Conservation (phyloP, 2,329 filamentous ascomycete genomes). For the Pezicula radicicola region DNA sequence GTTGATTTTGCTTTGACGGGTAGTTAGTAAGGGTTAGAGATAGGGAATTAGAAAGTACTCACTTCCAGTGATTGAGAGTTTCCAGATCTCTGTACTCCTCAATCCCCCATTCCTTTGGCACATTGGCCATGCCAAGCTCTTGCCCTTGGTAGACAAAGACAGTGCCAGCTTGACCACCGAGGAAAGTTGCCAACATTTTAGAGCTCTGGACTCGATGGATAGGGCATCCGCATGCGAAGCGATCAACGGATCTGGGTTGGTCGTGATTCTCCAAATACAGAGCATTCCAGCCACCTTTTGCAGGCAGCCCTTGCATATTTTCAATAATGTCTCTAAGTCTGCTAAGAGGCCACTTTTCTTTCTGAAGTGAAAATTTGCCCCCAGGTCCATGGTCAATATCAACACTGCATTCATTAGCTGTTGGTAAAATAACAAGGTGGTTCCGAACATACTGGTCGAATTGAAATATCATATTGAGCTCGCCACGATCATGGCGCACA, state of each 20-base stretch:
- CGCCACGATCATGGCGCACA: slow-evolving; percentile 52
- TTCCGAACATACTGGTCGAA: slow-evolving; percentile 52
- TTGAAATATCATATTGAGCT: slow-evolving; percentile 72
- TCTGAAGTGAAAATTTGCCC: slow-evolving; percentile 40
- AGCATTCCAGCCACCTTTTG: slow-evolving; percentile 53
- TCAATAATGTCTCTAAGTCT: slow-evolving; percentile 43
- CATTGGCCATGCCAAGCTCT: slow-evolving; percentile 56
- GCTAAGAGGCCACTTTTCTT: slow-evolving; percentile 31
- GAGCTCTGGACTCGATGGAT: slow-evolving; percentile 39
- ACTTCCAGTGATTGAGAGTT: slow-evolving; percentile 47
- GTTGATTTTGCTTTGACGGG: slow-evolving; percentile 24
- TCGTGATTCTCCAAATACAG: slow-evolving; percentile 58
- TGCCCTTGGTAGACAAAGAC: slow-evolving; percentile 60
- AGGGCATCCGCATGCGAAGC: slow-evolving; percentile 39
- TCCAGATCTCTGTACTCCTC: slow-evolving; percentile 69
- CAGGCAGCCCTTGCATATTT: slow-evolving; percentile 49
- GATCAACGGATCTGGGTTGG: slow-evolving; percentile 46
- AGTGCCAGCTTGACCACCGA: slow-evolving; percentile 49
- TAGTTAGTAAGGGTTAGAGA: slow-evolving; percentile 13
- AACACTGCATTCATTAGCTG: slow-evolving; percentile 32
- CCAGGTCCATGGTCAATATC: slow-evolving; percentile 44
- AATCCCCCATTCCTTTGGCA: slow-evolving; percentile 54
- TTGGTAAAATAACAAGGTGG: neutral
- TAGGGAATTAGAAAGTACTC: slow-evolving; percentile 10
- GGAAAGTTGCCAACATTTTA: slow-evolving; percentile 52